Base-by-base conservation (phyloP, 208 protist species). In the Acanthamoeba castellanii region DNA sequence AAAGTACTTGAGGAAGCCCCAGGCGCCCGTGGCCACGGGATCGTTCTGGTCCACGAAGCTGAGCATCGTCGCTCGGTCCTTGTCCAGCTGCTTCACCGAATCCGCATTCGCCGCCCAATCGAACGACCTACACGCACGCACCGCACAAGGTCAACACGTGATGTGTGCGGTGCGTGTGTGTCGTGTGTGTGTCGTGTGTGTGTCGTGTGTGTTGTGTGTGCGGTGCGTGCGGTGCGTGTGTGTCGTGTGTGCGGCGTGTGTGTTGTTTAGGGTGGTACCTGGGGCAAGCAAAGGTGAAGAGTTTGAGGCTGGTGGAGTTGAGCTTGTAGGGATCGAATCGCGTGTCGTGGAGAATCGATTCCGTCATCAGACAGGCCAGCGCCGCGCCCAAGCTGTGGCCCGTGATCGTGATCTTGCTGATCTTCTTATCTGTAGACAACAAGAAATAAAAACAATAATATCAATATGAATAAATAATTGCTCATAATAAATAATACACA, bases 1-100 rank as follows among this genome's bases (percentile, higher is more conserved):
- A 76, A 76, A 76, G 68, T 76, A 76, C 68, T 76, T 76, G 68
- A 76, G 68, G 68, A 76, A 76, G 68, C 68, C 68, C 68, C 68
- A 76, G 34, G 68, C 68, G 30, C 68, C 68, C 32, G 68, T 76
- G 32, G 68, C 68, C 68, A 76, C 68, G 30, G 68, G 32, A n/a
- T 76, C 68, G 68, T 76, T 76, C 68, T 76, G 27, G 68, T 76
- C 68, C 32, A 76, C 68, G 34, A 76, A 76, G 34, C 68, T 76
- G 68, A 76, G 27, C 68, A 76, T 76, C 14, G 68, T 76, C 68
- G 68, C 68, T 20, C 68, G 68, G 32, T 42, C 68, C 32, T 32
- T 42, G 34, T 76, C 68, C 34, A 76, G 34, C 34, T 76, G 68
- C 68, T 76, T 76, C 32, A 76, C 34, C 68, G 68, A 76, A 20